phyloP scores from a whole-genome alignment of 768 basidiomycete species.

The Strobilomyces dryophilus region DNA sequence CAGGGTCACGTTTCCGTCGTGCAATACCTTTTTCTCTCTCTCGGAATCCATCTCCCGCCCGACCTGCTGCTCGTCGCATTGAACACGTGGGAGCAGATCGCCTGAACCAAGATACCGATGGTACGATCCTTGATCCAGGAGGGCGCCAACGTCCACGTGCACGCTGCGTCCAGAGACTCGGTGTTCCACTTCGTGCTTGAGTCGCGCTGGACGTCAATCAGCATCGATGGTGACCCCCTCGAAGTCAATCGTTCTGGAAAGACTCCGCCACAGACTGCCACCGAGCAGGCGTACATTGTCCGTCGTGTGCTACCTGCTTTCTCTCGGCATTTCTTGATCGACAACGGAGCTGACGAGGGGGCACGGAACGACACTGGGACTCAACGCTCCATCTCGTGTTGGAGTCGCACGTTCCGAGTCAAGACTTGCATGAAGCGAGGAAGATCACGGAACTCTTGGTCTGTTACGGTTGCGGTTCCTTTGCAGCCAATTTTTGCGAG shows the following conservation, averaged over 20 bases:
- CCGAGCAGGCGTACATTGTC: too few relatives aligned
- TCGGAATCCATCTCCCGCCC: background rate
- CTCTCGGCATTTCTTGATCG: background rate
- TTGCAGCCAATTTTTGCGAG: background rate
- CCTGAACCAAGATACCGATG: background rate
- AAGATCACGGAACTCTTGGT: background rate
- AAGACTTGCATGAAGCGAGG: background rate
- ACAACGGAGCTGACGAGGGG: background rate
- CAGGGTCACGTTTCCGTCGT: background rate
- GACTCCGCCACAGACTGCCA: background rate
- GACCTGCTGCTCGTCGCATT: background rate
- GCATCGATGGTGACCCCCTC: background rate
- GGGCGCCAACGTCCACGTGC: background rate
- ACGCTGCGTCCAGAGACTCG: background rate
- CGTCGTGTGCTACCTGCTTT: background rate
- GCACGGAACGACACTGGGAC: background rate
- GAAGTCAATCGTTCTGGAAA: background rate
- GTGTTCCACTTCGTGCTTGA: background rate
- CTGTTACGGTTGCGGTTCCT: background rate
- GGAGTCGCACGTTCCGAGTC: background rate
- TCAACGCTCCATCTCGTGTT: background rate
- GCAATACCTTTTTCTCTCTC: background rate
- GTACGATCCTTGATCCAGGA: background rate
- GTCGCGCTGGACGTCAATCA: background rate
- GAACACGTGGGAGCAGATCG: background rate